Evolutionary conservation across 1,284 basidiomycete genomes (phyloP), one percentile per base, ranked within the genome.

Genomic region (Cystobasidiaceae sp.): DNA sequence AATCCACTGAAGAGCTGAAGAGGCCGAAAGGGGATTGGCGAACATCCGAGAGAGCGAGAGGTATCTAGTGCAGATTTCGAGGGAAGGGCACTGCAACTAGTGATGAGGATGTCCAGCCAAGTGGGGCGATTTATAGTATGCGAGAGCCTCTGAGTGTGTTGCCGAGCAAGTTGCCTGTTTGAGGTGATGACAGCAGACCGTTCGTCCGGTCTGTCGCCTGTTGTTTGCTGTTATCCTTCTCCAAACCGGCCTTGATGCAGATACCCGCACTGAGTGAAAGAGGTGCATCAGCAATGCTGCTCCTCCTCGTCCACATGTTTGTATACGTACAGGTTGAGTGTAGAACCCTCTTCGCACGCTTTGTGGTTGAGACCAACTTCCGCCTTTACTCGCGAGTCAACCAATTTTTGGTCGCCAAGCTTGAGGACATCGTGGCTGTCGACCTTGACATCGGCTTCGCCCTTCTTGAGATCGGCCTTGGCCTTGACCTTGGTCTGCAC

Each of bases 321-420:
- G 27, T 17, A 21, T 15, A 34, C 60, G 54, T 34, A 63, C 60
- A 34, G 27, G 37, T 63, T 46, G n/a, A 63, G 50, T 30, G 39
- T 49, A 27, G 39, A 23, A n/a, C 60, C 60, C 17, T 55, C 39
- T 4, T 30, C 23, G 51, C 60, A 63, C 6, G 32, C 27, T 23
- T 55, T 37, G 50, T 63, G 54, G 50, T 63, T 63, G 34, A 63
- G 19, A 2, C 28, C 51, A 15, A 63, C 50, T 48, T 63, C 44
- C 37, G 60, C 51, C 17, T 63, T 34, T 11, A 63, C 21, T 5
- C 60, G 50, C 17, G 60, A 54, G 32, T 63, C 60, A n/a, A 63
- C n/a, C 17, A 63, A 43, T 43, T 63, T 55, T 17, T 33, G 43
- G 43, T 63, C 30, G 11, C 60, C 60, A 30, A 63, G 17, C 43